phyloP scores from a whole-genome alignment of 2,329 filamentous ascomycete species.

The Calonectria fujianensis region DNA sequence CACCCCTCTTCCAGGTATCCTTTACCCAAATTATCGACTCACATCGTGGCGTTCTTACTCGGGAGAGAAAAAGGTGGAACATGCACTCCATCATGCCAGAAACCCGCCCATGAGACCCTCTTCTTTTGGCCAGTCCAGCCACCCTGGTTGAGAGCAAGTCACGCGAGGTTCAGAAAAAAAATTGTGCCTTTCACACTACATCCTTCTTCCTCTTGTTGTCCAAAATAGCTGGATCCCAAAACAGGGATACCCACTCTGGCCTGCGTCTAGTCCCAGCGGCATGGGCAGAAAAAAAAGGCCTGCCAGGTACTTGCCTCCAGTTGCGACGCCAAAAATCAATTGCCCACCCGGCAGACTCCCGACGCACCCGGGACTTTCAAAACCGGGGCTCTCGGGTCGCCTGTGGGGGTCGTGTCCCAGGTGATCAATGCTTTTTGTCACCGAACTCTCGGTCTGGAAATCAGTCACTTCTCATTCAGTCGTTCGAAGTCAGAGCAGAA shows the following conservation, averaged over 20 bases:
- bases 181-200: slow-evolving; percentile 15
- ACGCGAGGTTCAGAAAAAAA: slow-evolving; percentile 32
- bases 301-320: slow-evolving; percentile 22
- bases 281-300: slow-evolving; percentile 29
- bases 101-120: slow-evolving; percentile 10
- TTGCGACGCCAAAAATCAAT: slow-evolving; percentile 10
- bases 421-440: slow-evolving; percentile 29
- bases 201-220: slow-evolving; percentile 15
- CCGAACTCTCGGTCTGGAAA: slow-evolving; percentile 27
- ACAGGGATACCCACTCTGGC: slow-evolving; percentile 34
- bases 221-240: slow-evolving; percentile 29
- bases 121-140: not conserved
- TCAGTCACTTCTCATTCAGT: not conserved
- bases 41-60: slow-evolving; percentile 36
- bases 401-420: slow-evolving; percentile 33
- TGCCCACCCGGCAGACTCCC: slow-evolving; percentile 33
- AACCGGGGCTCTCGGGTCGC: slow-evolving; percentile 19
- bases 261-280: slow-evolving; percentile 22
- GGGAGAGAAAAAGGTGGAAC: slow-evolving; percentile 27
- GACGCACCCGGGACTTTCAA: slow-evolving; percentile 30
- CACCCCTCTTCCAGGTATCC: slow-evolving; percentile 15
- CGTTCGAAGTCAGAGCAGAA: slow-evolving; percentile 12
- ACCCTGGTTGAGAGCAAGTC: slow-evolving; percentile 33
- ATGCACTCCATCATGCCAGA: slow-evolving; percentile 19
- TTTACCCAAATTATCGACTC: slow-evolving; percentile 30